A percentile compares a stretch with the other conserved stretches of the same genome.
phyloP scores from a whole-genome alignment of 768 basidiomycete genomes.

The Pisolithus orientalis region DNA sequence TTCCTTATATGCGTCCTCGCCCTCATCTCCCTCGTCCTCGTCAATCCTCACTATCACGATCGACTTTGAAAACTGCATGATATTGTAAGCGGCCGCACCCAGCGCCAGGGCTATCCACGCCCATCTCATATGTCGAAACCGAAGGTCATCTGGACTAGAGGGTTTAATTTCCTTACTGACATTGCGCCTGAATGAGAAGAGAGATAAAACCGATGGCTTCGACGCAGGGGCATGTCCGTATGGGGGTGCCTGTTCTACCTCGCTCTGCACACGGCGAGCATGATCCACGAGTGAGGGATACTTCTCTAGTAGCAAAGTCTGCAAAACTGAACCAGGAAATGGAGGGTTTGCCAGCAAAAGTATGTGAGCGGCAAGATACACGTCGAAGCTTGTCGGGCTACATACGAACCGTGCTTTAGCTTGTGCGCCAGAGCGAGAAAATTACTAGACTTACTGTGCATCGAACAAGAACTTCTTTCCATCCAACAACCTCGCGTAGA shows the following conservation, averaged over 20 bases:
- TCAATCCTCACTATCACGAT: not conserved
- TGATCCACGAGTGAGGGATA: constrained; percentile 57
- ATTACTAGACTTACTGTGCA: constrained; percentile 34
- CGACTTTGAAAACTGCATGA: constrained; percentile 13
- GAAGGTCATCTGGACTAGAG: constrained; percentile 35
- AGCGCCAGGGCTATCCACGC: constrained; percentile 44
- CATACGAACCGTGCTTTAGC: not conserved
- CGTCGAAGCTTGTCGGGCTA: constrained; percentile 61
- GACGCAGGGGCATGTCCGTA: constrained; percentile 13
- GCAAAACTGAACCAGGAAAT: constrained; percentile 56
- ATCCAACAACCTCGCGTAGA: constrained; percentile 52
- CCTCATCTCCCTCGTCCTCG: not conserved
- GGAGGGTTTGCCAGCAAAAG: constrained; percentile 53
- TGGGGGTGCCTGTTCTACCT: constrained; percentile 22
- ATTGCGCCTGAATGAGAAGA: constrained; percentile 27
- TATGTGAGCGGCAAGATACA: constrained; percentile 62
- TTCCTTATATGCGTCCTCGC: not conserved
- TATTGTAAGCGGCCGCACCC: constrained; percentile 36
- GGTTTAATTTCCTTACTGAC: constrained; percentile 8
- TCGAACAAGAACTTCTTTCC: constrained; percentile 46
- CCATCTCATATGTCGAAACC: constrained; percentile 46
- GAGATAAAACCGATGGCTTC: constrained; percentile 32
- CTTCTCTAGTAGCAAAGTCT: constrained; percentile 45
- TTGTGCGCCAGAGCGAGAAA: not conserved
- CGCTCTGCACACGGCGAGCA: constrained; percentile 43